Conservation (phyloP, 2,329 filamentous ascomycete genomes). For the Triangularia setosa region DNA sequence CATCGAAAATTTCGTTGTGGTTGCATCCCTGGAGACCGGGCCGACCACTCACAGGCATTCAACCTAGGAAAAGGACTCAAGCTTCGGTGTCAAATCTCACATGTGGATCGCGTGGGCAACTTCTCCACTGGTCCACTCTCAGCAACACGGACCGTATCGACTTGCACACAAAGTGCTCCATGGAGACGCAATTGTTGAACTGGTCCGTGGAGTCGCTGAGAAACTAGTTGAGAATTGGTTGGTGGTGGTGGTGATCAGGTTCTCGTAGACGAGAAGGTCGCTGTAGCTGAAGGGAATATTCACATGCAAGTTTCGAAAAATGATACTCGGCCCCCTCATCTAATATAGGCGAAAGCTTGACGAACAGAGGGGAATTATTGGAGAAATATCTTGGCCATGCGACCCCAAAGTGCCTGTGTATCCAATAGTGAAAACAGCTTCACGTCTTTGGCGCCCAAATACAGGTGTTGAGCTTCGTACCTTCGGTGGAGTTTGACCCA, state of each 20-base stretch:
- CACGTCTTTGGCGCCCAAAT: neutral
- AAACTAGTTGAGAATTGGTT: neutral
- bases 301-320: neutral
- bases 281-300: neutral
- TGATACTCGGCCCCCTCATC: neutral
- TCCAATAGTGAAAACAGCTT: slow-evolving; percentile 10
- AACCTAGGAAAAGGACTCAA: slow-evolving; percentile 2
- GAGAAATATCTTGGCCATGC: neutral
- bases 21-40: neutral
- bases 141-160: slow-evolving; percentile 1
- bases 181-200: slow-evolving; percentile 4
- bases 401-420: neutral
- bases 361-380: neutral
- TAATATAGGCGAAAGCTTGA: neutral
- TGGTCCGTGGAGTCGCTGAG: neutral
- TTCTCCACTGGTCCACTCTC: slow-evolving; percentile 5
- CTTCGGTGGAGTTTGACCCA: neutral
- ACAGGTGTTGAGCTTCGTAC: neutral
- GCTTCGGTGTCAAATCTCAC: slow-evolving; percentile 18
- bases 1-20: slow-evolving; percentile 1
- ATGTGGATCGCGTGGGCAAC: slow-evolving; percentile 1
- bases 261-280: neutral
- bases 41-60: slow-evolving; percentile 2
- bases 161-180: neutral
- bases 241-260: neutral